Percentiles rank a stretch among this genome's conserved stretches.
These are phyloP conservation scores for Chimonanthus salicifolius DNA, from an alignment of 164 flowering plant genomes.

Conservation along the genomic window DNA sequence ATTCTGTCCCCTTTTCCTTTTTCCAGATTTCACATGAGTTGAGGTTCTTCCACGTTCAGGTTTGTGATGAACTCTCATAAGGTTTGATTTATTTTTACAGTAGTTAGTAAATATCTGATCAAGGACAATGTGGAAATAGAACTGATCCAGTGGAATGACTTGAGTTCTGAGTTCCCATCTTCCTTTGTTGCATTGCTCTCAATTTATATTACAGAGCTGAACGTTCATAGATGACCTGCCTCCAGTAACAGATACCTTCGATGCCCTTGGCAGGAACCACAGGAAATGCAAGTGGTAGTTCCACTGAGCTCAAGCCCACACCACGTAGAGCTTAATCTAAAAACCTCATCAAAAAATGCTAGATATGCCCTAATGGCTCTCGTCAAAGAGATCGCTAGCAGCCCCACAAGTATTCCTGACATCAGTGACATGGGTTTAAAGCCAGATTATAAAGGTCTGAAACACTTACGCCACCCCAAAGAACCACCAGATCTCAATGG, in stretches of 20 bases:
- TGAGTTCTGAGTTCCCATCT: not conserved
- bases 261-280: slow-evolving; percentile 41
- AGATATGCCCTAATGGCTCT: slow-evolving; percentile 58
- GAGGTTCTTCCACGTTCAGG: slow-evolving; percentile 50
- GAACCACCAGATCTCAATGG: not conserved
- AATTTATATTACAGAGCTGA: not conserved
- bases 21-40: slow-evolving; percentile 54
- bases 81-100: not conserved
- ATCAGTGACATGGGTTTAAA: slow-evolving; percentile 39
- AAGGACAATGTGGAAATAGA: not conserved
- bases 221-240: not conserved
- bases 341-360: slow-evolving; percentile 39
- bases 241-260: not conserved
- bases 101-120: not conserved
- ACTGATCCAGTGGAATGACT: not conserved
- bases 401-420: slow-evolving; percentile 39
- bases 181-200: not conserved
- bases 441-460: slow-evolving; percentile 61
- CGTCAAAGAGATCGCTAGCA: slow-evolving; percentile 50
- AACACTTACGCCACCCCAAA: too few relatives aligned
- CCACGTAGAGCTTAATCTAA: slow-evolving; percentile 64
- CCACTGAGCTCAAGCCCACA: slow-evolving; percentile 64
- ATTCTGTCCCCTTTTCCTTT: too few relatives aligned
- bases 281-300: slow-evolving; percentile 38
- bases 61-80: slow-evolving; percentile 10